phyloP scores from a whole-genome alignment of 441 rosid species.

The Cnidoscolus chayamansa region DNA sequence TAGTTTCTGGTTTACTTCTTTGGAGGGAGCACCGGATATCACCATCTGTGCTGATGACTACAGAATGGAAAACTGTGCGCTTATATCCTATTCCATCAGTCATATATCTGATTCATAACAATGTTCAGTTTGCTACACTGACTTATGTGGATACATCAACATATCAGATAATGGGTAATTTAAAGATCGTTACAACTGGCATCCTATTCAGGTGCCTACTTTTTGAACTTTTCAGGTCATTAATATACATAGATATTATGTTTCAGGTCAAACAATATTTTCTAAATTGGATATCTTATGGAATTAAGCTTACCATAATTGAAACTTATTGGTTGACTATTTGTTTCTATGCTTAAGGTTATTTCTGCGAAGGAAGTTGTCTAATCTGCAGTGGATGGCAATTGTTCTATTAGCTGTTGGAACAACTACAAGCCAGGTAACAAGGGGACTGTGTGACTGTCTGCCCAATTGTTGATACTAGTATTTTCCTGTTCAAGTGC shows the following conservation, averaged over 20 bases:
- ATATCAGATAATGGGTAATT: conserved; percentile 79
- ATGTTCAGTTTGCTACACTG: conserved; percentile 74
- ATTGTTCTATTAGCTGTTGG: conserved; percentile 69
- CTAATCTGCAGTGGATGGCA: conserved; percentile 77
- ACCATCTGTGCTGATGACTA: conserved; percentile 56
- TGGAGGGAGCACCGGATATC: conserved; percentile 48
- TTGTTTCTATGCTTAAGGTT: conserved; percentile 37
- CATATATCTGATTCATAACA: conserved; percentile 69
- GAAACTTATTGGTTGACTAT: not conserved
- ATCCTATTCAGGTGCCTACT: conserved; percentile 52
- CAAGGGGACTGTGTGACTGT: not conserved
- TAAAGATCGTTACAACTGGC: conserved; percentile 76
- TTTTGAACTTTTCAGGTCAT: not conserved
- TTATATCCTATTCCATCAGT: conserved; percentile 68
- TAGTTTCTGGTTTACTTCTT: conserved; percentile 55
- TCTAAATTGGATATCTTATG: not conserved
- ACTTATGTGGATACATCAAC: conserved; percentile 75
- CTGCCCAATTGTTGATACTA: not conserved
- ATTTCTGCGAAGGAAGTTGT: conserved; percentile 55
- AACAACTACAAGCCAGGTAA: conserved; percentile 82
- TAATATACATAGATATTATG: not conserved
- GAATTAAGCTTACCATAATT: not conserved
- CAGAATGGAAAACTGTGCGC: conserved; percentile 65
- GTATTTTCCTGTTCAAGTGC: not conserved
- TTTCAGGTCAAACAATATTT: not conserved